Base-by-base conservation (phyloP, 495 filamentous ascomycete species). In the Hyphodiscus hymeniophilus region DNA sequence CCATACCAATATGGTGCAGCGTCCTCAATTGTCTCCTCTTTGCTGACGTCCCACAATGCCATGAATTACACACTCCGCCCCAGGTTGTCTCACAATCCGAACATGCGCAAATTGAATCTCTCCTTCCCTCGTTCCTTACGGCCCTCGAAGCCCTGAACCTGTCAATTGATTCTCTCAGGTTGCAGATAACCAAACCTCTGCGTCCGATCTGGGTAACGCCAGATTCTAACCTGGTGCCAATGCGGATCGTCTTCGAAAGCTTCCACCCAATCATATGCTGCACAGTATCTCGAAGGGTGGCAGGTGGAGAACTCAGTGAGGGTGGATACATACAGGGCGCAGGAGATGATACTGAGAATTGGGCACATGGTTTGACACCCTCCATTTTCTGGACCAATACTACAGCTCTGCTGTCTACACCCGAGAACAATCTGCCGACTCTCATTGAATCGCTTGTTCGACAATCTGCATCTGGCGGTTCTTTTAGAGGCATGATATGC, bases 241-340 rank as follows among this genome's bases (percentile, higher is more conserved):
- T 30, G 2, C 11, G 42, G 48, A 15, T 56, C 60, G 45, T 75
- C 20, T 66, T 79, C n/a, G 57, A 68, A 20, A 65, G 77, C 33
- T 82, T 76, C 52, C 72, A 85, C 20, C 74, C 83, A 0, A 70
- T 96, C 0, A 72, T 95, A 10, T 91, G 90, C 62, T 89, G 76
- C 46, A 89, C 89, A 2, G 81, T 85, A 20, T 95, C 89, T 0
- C 72, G 79, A 30, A 71, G 82, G 10, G 76, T 87, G 0, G 66
- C 63, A 12, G 81, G 80, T 4, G 75, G 74, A 0, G 85, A 88
- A 57, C 71, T 80, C 45, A 79, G 77, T 23, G 71, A 71, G 47
- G 79, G 77, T 3, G 85, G 82, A 21, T 98, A 98, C 60, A 86
- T 98, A 51, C 92, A 96, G 63, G 92, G 92, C 20, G 89, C 90